These are phyloP conservation scores for Zizania latifolia DNA, from an alignment of 176 grass and related monocot genomes.

Conservation along the genomic window DNA sequence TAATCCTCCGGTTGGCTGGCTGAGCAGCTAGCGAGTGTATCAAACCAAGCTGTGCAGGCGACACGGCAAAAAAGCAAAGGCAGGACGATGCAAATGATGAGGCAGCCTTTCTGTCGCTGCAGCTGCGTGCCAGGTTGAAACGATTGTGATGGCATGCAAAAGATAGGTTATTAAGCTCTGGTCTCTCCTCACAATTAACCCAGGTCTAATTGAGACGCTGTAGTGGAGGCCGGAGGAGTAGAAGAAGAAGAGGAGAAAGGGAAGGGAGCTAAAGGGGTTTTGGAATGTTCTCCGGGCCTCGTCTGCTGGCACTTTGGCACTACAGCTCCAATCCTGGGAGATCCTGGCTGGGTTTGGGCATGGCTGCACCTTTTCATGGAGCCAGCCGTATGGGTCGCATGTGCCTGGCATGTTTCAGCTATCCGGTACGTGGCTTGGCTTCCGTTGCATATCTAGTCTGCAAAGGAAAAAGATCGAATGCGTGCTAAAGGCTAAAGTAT, in stretches of 20 bases:
- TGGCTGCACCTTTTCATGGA: too few species aligned
- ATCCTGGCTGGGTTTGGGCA: constrained; percentile 22
- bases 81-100: constrained; percentile 22
- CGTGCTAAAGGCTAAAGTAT: too few species aligned
- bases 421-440: too few species aligned
- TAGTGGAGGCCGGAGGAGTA: background rate
- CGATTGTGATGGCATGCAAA: constrained; percentile 18
- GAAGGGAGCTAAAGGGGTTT: constrained; percentile 29
- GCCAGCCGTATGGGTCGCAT: too few species aligned
- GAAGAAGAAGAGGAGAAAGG: constrained; percentile 8
- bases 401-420: background rate
- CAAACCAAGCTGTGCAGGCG: background rate
- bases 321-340: background rate
- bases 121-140: background rate
- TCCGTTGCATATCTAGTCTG: too few species aligned
- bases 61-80: background rate
- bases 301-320: constrained; percentile 35
- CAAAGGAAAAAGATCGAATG: too few species aligned
- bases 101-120: constrained; percentile 24
- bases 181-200: background rate
- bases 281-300: constrained; percentile 63
- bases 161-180: constrained; percentile 13
- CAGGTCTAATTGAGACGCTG: background rate
- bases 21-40: background rate
- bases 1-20: too few species aligned